A percentile compares a stretch with the other conserved stretches of the same genome.
phyloP scores from a whole-genome alignment of 2,329 filamentous ascomycete genomes.

The Nemania serpens region DNA sequence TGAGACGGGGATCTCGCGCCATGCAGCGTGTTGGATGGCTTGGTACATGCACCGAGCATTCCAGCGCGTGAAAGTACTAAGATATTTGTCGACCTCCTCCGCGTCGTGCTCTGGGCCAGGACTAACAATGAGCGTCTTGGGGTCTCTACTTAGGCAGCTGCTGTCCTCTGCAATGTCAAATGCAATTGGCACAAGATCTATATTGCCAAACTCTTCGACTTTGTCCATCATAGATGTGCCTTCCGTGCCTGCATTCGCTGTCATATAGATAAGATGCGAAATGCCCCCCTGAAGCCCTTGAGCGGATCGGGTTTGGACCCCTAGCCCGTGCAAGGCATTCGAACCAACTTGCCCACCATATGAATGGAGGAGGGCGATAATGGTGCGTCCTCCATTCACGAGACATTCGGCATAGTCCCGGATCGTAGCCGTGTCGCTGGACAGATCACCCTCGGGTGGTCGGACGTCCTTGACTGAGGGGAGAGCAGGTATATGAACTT shows the following conservation, averaged over 20 bases:
- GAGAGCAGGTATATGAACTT: slow-evolving; percentile 27
- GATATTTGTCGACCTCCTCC: slow-evolving; percentile 17
- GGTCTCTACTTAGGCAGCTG: slow-evolving; percentile 14
- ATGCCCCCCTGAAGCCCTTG: slow-evolving; percentile 31
- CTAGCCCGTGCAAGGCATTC: slow-evolving; percentile 34
- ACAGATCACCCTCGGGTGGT: slow-evolving; percentile 33
- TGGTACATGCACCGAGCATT: slow-evolving; percentile 30
- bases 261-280: slow-evolving; percentile 34
- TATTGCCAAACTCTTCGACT: slow-evolving; percentile 20
- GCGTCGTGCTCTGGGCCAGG: slow-evolving; percentile 12
- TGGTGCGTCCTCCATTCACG: slow-evolving; percentile 24
- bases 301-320: slow-evolving; percentile 18
- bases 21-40: slow-evolving; percentile 15
- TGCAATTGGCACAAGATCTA: slow-evolving; percentile 10
- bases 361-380: slow-evolving; percentile 34
- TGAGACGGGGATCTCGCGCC: slow-evolving; percentile 19
- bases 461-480: slow-evolving; percentile 26
- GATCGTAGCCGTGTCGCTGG: slow-evolving; percentile 30
- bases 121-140: slow-evolving; percentile 11
- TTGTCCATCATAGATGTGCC: slow-evolving; percentile 24
- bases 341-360: slow-evolving; percentile 39
- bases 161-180: slow-evolving; percentile 26
- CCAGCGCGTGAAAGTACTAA: slow-evolving; percentile 22
- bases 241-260: slow-evolving; percentile 18
- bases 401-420: slow-evolving; percentile 31